phyloP scores from a whole-genome alignment of 2,329 filamentous ascomycete species.

The Cordyceps fumosorosea region DNA sequence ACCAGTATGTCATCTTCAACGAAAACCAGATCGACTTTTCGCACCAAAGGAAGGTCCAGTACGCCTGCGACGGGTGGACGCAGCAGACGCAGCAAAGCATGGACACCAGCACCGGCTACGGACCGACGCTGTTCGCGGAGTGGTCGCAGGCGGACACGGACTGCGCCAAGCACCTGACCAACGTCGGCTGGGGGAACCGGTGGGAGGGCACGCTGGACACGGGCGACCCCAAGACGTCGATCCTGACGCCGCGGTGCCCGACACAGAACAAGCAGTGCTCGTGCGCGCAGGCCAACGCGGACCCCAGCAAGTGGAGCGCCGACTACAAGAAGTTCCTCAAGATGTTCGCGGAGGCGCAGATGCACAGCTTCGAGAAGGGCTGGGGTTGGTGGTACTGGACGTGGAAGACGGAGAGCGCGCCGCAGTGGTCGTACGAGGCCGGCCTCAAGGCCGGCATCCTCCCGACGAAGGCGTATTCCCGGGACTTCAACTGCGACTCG shows the following conservation, averaged over 20 bases:
- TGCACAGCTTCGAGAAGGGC: slow-evolving; percentile 85
- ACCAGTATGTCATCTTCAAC: slow-evolving; percentile 99
- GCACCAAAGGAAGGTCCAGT: slow-evolving; percentile 77
- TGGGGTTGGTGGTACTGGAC: slow-evolving; percentile 99
- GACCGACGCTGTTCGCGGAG: slow-evolving; percentile 90
- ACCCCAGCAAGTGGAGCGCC: slow-evolving; percentile 58
- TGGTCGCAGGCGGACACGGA: slow-evolving; percentile 98
- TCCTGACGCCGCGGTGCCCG: slow-evolving; percentile 70
- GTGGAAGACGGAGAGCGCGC: slow-evolving; percentile 80
- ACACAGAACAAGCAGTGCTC: slow-evolving; percentile 57
- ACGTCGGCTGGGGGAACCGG: slow-evolving; percentile 78
- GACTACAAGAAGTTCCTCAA: slow-evolving; percentile 79
- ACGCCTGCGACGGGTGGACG: slow-evolving; percentile 84
- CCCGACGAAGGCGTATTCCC: slow-evolving; percentile 65
- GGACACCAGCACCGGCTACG: slow-evolving; percentile 72
- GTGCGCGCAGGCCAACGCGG: slow-evolving; percentile 71
- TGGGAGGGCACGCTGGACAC: slow-evolving; percentile 85
- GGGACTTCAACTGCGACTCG: slow-evolving; percentile 60
- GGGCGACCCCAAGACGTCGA: slow-evolving; percentile 52
- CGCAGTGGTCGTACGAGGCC: slow-evolving; percentile 88
- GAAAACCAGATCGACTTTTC: slow-evolving; percentile 73
- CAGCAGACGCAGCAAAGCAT: slow-evolving; percentile 67
- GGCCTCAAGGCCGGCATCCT: slow-evolving; percentile 73
- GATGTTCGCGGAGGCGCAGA: slow-evolving; percentile 93
- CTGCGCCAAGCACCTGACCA: slow-evolving; percentile 80